These are phyloP conservation scores for Onygena corvina DNA, from an alignment of 2,329 filamentous ascomycete genomes.

Conservation along the genomic window DNA sequence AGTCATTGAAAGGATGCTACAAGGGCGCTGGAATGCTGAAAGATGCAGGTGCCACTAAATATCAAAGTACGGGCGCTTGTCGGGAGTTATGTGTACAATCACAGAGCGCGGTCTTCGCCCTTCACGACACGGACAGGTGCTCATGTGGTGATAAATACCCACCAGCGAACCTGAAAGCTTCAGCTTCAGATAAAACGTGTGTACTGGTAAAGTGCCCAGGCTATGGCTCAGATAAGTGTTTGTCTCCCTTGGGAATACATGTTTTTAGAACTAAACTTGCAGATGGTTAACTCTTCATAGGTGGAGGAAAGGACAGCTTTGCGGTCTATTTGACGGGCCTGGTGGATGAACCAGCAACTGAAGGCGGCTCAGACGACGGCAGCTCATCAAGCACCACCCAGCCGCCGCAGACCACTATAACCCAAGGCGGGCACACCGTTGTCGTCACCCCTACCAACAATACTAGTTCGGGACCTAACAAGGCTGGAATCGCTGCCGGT, in stretches of 20 bases:
- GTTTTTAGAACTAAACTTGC: background rate
- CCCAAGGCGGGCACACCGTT: constrained; percentile 15
- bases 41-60: constrained; percentile 39
- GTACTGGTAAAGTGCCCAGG: constrained; percentile 46
- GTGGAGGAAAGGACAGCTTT: constrained; percentile 45
- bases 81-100: constrained; percentile 39
- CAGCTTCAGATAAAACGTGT: background rate
- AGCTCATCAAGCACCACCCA: constrained; percentile 25
- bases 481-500: constrained; percentile 74
- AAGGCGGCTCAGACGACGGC: constrained; percentile 20
- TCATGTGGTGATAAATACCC: constrained; percentile 63
- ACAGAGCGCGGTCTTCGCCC: constrained; percentile 48
- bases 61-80: constrained; percentile 46
- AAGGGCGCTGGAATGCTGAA: constrained; percentile 36
- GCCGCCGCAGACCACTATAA: constrained; percentile 37
- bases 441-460: constrained; percentile 19
- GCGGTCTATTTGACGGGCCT: constrained; percentile 43
- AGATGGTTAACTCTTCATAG: constrained; percentile 30
- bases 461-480: constrained; percentile 45
- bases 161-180: constrained; percentile 24
- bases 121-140: constrained; percentile 52
- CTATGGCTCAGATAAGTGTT: constrained; percentile 53
- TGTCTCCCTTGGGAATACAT: constrained; percentile 20
- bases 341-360: constrained; percentile 24
- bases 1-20: constrained; percentile 40